These are phyloP conservation scores for Agapanthus africanus DNA, from an alignment of 106 monocot species.

Conservation along the genomic window DNA sequence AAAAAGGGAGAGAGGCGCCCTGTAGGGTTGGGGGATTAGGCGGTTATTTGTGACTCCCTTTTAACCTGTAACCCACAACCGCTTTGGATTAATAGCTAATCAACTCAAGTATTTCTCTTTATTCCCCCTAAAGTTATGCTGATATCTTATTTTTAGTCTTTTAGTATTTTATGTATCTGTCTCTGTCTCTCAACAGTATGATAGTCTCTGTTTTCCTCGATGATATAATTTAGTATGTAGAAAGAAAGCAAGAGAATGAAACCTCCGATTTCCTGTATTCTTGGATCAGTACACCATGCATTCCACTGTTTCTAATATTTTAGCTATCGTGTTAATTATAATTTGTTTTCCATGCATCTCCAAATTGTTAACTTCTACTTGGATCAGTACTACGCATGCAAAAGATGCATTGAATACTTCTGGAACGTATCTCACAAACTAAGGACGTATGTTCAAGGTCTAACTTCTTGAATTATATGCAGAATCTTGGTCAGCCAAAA, in stretches of 20 bases:
- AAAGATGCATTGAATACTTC: neutral
- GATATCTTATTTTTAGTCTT: neutral
- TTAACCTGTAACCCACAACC: too few species aligned
- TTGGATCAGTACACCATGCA: too few species aligned
- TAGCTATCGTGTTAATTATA: too few species aligned
- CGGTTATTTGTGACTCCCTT: too few species aligned
- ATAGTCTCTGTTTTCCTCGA: neutral
- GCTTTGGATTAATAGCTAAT: neutral
- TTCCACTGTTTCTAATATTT: too few species aligned
- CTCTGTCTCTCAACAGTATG: neutral
- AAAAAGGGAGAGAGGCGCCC: too few species aligned
- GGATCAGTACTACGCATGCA: too few species aligned
- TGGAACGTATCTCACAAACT: neutral
- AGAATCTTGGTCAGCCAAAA: slow-evolving; percentile 77
- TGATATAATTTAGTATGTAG: neutral
- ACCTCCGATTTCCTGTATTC: too few species aligned
- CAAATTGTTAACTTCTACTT: too few species aligned
- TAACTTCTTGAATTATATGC: slow-evolving; percentile 7
- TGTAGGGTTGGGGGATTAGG: too few species aligned
- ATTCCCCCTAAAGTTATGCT: neutral
- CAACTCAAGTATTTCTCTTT: neutral
- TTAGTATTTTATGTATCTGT: neutral
- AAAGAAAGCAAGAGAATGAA: neutral
- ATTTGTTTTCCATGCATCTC: too few species aligned
- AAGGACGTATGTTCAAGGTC: neutral